Evolutionary conservation across 139 green algal species (phyloP), one percentile per base, ranked within the genome.

Genomic region (Auxenochlorella pyrenoidosa): DNA sequence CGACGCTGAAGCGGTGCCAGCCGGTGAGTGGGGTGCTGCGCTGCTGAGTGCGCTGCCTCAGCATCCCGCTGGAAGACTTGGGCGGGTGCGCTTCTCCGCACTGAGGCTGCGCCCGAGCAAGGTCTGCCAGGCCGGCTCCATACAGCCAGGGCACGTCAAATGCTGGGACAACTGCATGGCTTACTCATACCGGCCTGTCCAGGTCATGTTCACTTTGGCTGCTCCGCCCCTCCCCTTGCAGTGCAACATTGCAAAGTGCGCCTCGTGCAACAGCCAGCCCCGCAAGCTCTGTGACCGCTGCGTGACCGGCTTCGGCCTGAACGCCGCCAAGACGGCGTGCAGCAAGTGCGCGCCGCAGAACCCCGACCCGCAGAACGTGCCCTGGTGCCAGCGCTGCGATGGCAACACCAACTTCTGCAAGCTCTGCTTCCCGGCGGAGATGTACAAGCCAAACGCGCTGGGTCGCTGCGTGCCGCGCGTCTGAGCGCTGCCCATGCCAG

Each of bases 341-440:
- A 26, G 12, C n/a, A 41, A 24, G 16, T 76, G 70, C 36, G 70
- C 70, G 10, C 16, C 18, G n/a, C 70, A 76, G 70, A 26, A 4
- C 21, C n/a, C 70, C 34, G n/a, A 76, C 10, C 16, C 16, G 15
- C 5, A 47, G 1, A 30, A 76, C 34, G 70, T 76, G 15, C 70
- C 70, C 34, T 76, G 70, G 70, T 76, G 70, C 70, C n/a, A 76
- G n/a, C n/a, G 34, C 70, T 76, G 70, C 70, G 36, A 76, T 34
- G 70, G 34, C 70, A 76, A 76, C 70, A 43, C 18, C 70, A 41
- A 41, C 70, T 6, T 44, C n/a, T 76, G 70, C 70, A 76, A 34
- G 16, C 34, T 18, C 34, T 76, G 70, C 70, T 76, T 76, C 70
- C 70, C 70, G 1, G 15, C 70, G 34, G 70, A 30, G 1, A 5